Evolutionary conservation across 164 flowering plant genomes (phyloP).

Genomic region (Echeveria elegans): DNA sequence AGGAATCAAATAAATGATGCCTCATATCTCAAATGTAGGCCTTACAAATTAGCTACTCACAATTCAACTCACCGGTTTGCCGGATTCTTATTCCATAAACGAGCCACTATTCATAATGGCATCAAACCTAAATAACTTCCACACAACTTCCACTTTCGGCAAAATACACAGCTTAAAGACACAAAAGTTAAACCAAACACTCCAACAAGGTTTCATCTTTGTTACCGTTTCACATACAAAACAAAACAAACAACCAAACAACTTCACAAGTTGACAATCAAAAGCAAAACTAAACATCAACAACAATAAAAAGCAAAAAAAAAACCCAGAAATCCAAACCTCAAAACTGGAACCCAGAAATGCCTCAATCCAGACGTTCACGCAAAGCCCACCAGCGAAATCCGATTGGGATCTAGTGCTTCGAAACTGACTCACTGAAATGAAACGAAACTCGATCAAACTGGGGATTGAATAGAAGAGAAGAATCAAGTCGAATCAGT

Average conservation of each 20-base stretch:
- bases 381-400: not conserved
- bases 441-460: not conserved
- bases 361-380: not conserved
- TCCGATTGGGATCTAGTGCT: not conserved
- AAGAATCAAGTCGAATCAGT: constrained; percentile 3
- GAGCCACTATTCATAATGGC: not conserved
- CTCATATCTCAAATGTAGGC: not conserved
- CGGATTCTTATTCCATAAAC: not conserved
- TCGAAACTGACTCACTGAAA: too few relatives aligned
- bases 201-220: not conserved
- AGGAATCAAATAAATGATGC: not conserved
- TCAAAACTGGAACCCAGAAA: not conserved
- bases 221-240: too few relatives aligned
- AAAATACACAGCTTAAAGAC: too few relatives aligned
- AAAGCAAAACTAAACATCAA: too few relatives aligned
- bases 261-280: too few relatives aligned
- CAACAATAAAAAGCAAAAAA: not conserved
- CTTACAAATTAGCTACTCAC: not conserved
- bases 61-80: not conserved
- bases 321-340: not conserved
- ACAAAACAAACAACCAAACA: too few relatives aligned
- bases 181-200: too few relatives aligned
- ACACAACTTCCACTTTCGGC: not conserved
- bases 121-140: not conserved
- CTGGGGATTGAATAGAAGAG: not conserved